Base-by-base conservation (phyloP, 495 filamentous ascomycete genomes). In the Neurospora sp. region DNA sequence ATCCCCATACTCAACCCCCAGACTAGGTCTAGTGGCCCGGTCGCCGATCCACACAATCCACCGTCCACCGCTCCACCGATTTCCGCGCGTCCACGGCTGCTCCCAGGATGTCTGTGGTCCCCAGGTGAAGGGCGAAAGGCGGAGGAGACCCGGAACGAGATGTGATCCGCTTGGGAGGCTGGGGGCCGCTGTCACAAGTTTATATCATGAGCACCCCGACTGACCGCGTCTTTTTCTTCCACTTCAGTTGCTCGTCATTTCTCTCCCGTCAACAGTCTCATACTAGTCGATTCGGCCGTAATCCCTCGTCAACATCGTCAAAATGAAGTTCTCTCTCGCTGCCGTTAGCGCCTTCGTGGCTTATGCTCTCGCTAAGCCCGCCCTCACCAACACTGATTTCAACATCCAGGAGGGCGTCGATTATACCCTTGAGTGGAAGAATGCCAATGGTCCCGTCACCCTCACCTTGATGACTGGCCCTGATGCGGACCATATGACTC, bases 291-390 rank as follows among this genome's bases (percentile, higher is more conserved):
- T 35, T 35, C 27, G 14, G 31, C 22, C 53, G 53, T 65, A 65
- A 65, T 35, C 5, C 1, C 27, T 4, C 53, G 14, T 31, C 70
- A 70, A 65, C 69, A 73, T 48, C 73, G 72, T 69, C 80, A 86
- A 77, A 71, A 86, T 86, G 84, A 84, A 86, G 82, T 79, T 77
- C 76, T 75, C 78, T 61, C 31, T 81, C 70, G 71, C 75, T 65
- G 69, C 81, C 42, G 44, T 81, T 65, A 78, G 80, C 73, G 79
- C 78, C 71, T 75, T 86, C 74, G 80, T 81, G 70, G 80, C 82
- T 71, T 71, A 78, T 68, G 84, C 70, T 44, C 74, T 77, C 70
- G 84, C 83, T 70, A 74, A 78, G 74, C 73, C 78, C 68, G 68
- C 68, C n/a, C 69, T 86, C 76, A 81, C 79, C 81, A 86, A 86